Evolutionary conservation across 257 asterid species (phyloP).

Genomic region (Coffea eugenioides): DNA sequence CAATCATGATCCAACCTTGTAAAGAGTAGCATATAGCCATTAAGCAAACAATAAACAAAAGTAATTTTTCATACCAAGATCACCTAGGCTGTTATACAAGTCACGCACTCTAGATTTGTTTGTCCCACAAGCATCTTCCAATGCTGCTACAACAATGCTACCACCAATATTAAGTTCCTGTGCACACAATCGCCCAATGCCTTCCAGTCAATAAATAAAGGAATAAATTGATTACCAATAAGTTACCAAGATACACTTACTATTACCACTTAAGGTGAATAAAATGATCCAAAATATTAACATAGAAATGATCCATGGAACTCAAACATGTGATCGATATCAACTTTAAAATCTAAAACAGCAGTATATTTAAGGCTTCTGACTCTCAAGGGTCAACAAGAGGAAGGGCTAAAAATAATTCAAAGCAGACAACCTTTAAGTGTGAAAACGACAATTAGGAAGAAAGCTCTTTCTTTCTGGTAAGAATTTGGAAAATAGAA

Average conservation of each 20-base stretch:
- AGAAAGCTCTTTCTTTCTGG: not conserved
- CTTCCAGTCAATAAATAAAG: constrained; percentile 1
- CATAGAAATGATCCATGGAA: not conserved
- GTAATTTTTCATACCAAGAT: constrained; percentile 57
- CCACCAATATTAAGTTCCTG: constrained; percentile 92
- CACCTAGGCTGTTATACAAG: constrained; percentile 71
- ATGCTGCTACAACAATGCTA: constrained; percentile 65
- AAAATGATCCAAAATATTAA: not conserved
- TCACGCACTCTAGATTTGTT: constrained; percentile 62
- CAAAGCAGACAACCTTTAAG: not conserved
- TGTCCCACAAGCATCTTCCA: constrained; percentile 84
- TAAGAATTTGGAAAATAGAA: not conserved
- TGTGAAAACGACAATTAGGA: not conserved
- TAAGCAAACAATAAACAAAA: not conserved
- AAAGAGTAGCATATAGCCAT: constrained; percentile 3
- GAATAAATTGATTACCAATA: not conserved
- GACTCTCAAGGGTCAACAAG: not conserved
- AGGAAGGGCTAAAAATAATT: not conserved
- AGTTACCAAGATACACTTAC: not conserved
- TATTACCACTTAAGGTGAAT: not conserved
- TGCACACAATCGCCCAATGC: constrained; percentile 23
- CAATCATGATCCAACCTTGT: not conserved
- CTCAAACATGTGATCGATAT: not conserved
- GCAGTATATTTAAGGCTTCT: not conserved
- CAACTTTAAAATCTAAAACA: not conserved